Percentiles rank a stretch among this genome's conserved stretches.
Conservation (phyloP, 352 stramenopile genomes). For the Phytophthora nicotianae region DNA sequence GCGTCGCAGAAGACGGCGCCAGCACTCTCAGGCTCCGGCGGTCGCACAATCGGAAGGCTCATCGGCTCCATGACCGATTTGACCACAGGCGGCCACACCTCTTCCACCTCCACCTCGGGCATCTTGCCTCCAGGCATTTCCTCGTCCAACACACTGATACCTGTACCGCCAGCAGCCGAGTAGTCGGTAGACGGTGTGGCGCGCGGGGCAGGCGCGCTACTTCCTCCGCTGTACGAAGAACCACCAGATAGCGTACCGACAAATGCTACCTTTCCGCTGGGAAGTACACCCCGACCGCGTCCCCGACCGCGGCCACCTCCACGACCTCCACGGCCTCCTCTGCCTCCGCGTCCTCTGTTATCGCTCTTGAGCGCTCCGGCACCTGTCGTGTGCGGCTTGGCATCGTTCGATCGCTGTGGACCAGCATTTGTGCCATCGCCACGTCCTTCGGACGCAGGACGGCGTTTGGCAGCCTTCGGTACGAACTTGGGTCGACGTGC, state of each 20-base stretch:
- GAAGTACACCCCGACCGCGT: constrained; percentile 55
- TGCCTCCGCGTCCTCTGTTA: constrained; percentile 46
- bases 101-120: constrained; percentile 60
- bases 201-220: constrained; percentile 43
- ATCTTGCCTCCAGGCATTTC: constrained; percentile 59
- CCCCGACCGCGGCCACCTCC: constrained; percentile 52
- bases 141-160: constrained; percentile 85
- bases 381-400: constrained; percentile 28
- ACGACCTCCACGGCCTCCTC: constrained; percentile 43
- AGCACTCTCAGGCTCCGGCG: constrained; percentile 60
- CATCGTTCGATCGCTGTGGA: constrained; percentile 18
- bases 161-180: constrained; percentile 71
- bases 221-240: constrained; percentile 71
- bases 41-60: constrained; percentile 72
- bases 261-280: constrained; percentile 75
- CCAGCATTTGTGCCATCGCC: constrained; percentile 8
- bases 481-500: constrained; percentile 79
- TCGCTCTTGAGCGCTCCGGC: constrained; percentile 29
- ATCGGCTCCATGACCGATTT: constrained; percentile 87
- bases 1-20: constrained; percentile 74
- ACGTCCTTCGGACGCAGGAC: constrained; percentile 36
- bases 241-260: constrained; percentile 82
- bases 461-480: constrained; percentile 71
- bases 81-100: constrained; percentile 82
- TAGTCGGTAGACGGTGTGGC: constrained; percentile 38